A percentile compares a stretch with the other conserved stretches of the same genome.
These are phyloP conservation scores for Candida cerambycidarum DNA, from an alignment of 805 yeast genomes.

Conservation along the genomic window DNA sequence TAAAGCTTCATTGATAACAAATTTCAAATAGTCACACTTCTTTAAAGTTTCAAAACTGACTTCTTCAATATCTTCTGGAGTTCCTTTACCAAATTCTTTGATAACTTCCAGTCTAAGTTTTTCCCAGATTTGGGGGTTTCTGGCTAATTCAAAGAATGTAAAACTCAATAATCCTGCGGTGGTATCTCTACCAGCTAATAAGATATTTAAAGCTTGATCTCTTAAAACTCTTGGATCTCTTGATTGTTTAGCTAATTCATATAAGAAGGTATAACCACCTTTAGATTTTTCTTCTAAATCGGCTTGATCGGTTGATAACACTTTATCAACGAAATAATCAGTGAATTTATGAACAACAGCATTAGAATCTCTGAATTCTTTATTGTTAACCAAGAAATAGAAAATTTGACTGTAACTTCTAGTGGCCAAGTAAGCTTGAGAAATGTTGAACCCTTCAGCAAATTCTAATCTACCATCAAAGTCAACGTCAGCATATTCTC, in stretches of 20 bases:
- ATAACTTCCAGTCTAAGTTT: constrained; percentile 39
- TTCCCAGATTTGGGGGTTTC: constrained; percentile 38
- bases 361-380: constrained; percentile 25
- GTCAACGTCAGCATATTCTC: constrained; percentile 25
- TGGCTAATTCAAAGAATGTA: constrained; percentile 44
- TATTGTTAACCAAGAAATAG: constrained; percentile 24
- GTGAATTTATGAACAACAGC: constrained; percentile 28
- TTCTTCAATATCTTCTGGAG: constrained; percentile 30
- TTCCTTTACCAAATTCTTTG: constrained; percentile 31
- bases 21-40: constrained; percentile 46
- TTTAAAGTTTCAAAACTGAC: constrained; percentile 50
- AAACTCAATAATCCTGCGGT: constrained; percentile 53
- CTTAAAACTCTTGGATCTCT: constrained; percentile 46
- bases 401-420: constrained; percentile 34
- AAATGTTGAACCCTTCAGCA: constrained; percentile 33
- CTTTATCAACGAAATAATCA: constrained; percentile 40
- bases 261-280: constrained; percentile 46
- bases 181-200: constrained; percentile 57
- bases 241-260: constrained; percentile 49
- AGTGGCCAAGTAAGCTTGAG: constrained; percentile 34
- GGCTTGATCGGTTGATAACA: constrained; percentile 30
- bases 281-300: constrained; percentile 30
- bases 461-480: constrained; percentile 31
- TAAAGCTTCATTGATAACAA: constrained; percentile 48
- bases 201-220: constrained; percentile 51